These are phyloP conservation scores for Coemansia asiatica DNA, from an alignment of 192 early-diverging fungal genomes.

Conservation along the genomic window DNA sequence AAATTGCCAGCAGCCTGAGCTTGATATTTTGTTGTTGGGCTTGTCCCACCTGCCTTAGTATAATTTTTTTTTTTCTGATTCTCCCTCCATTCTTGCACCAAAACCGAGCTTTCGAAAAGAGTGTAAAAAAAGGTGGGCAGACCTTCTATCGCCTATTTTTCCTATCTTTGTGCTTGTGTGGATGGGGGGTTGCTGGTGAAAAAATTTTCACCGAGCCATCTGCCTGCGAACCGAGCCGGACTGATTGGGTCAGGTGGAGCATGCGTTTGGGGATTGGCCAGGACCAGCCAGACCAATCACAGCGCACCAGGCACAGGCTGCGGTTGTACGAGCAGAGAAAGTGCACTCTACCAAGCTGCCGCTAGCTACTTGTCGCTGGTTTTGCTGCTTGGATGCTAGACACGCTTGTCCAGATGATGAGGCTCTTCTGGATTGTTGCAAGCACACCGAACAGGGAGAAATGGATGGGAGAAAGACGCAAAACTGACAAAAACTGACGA, in stretches of 20 bases:
- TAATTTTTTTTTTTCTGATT: background rate
- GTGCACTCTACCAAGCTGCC: background rate
- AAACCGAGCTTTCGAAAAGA: background rate
- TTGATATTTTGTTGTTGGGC: background rate
- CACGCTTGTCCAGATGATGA: too few relatives aligned
- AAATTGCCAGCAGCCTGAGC: background rate
- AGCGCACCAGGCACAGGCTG: background rate
- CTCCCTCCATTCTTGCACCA: constrained; percentile 1
- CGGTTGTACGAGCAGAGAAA: too few relatives aligned
- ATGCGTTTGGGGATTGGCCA: background rate
- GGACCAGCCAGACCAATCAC: background rate
- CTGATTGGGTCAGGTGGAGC: background rate
- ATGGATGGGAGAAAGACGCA: too few relatives aligned
- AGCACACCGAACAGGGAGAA: too few relatives aligned
- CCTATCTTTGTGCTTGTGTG: background rate
- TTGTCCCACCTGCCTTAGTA: background rate
- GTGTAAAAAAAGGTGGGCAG: background rate
- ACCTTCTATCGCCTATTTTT: background rate
- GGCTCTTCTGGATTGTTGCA: too few relatives aligned
- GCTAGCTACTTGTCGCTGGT: background rate
- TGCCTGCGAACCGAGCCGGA: constrained; percentile 1
- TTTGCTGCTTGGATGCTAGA: too few relatives aligned
- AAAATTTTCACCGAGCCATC: constrained; percentile 6
- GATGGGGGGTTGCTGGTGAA: constrained; percentile 7
- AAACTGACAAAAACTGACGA: too few relatives aligned